A percentile compares a stretch with the other conserved stretches of the same genome.
phyloP scores from a whole-genome alignment of 176 grass and related monocot species.

The barley (Hordeum vulgare) region MorexV3_pseudomolecules_assembly NC_058518.1:476630821-476631320 shows the following conservation, averaged over 20 bases:
- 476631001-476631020: not conserved
- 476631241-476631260: not conserved
- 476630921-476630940: slow-evolving; percentile 93
- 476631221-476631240: not conserved
- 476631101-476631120: not conserved
- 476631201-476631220: not conserved
- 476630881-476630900: not conserved
- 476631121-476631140: not conserved
- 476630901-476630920: slow-evolving; percentile 35
- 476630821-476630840: not conserved
- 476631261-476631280: not conserved
- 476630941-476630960: slow-evolving; percentile 84
- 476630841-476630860: not conserved
- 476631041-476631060: not conserved
- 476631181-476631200: not conserved
- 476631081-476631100: not conserved
- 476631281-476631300: not conserved
- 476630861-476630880: not conserved
- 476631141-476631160: too few species aligned
- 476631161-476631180: not conserved
- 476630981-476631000: not conserved
- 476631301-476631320: not conserved
- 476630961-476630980: slow-evolving; percentile 54
- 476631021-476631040: not conserved
- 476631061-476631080: not conserved